phyloP scores from a whole-genome alignment of 129 eudicot genomes.

The Centrapalus pauciflorus region DNA sequence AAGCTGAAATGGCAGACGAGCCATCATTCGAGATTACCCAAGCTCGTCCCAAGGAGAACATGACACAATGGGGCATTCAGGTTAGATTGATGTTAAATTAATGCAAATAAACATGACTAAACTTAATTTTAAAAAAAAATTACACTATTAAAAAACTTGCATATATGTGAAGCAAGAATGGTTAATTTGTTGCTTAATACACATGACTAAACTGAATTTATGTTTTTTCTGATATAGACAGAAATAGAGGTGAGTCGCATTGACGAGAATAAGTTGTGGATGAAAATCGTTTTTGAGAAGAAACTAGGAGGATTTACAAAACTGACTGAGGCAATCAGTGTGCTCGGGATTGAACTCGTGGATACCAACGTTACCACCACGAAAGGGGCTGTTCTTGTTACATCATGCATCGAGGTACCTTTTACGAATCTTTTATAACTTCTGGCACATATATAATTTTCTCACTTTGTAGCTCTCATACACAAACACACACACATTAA shows the following conservation, averaged over 20 bases:
- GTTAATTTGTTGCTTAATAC: not conserved
- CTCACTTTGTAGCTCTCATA: no score
- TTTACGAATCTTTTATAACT: not conserved
- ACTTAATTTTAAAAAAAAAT: no score
- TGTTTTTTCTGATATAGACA: constrained; percentile 29
- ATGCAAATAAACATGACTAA: not conserved
- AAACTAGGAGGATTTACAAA: constrained; percentile 45
- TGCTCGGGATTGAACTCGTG: constrained; percentile 43
- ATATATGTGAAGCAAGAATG: no score
- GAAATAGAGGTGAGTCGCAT: constrained; percentile 51
- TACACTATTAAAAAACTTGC: no score
- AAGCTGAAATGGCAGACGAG: constrained; percentile 37
- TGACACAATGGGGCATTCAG: constrained; percentile 54
- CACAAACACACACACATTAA: no score
- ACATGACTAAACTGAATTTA: not conserved
- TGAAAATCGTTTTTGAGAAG: constrained; percentile 54
- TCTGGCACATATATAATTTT: not conserved
- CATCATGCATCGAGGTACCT: constrained; percentile 52
- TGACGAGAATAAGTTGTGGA: constrained; percentile 58
- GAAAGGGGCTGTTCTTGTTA: constrained; percentile 64
- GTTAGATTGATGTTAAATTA: constrained; percentile 26
- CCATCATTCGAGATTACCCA: constrained; percentile 15
- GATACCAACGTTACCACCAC: constrained; percentile 54
- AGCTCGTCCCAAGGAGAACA: constrained; percentile 35
- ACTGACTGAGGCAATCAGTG: constrained; percentile 50